phyloP scores from a whole-genome alignment of 2,329 filamentous ascomycete genomes.

The Cladophialophora psammophila region DNA sequence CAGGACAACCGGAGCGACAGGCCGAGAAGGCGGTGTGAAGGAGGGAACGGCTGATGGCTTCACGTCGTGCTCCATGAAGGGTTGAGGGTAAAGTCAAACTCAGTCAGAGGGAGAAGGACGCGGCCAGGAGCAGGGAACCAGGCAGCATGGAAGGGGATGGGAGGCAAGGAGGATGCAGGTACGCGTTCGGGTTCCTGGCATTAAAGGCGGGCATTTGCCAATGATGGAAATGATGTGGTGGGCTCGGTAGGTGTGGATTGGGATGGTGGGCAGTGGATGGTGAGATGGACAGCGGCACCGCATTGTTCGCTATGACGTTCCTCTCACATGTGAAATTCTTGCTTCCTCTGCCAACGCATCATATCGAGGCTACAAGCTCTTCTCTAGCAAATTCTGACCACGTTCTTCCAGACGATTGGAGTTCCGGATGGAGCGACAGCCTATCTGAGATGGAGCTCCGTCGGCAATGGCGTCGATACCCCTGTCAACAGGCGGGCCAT shows the following conservation, averaged over 20 bases:
- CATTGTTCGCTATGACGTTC: background rate
- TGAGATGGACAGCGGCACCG: slow-evolving; percentile 3
- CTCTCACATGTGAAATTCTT: slow-evolving; percentile 14
- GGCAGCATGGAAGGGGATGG: slow-evolving; percentile 10
- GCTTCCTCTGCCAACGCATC: background rate
- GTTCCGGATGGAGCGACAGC: background rate
- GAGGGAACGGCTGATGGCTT: slow-evolving; percentile 14
- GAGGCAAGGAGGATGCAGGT: slow-evolving; percentile 33
- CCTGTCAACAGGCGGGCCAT: background rate
- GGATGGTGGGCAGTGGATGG: background rate
- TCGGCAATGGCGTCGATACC: slow-evolving; percentile 3
- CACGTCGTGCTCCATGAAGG: slow-evolving; percentile 34
- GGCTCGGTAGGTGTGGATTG: background rate
- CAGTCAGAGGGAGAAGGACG: background rate
- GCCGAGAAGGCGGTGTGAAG: slow-evolving; percentile 23
- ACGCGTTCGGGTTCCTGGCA: slow-evolving; percentile 36
- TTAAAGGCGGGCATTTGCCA: slow-evolving; percentile 9
- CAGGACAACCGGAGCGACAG: slow-evolving; percentile 2
- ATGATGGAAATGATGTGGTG: slow-evolving; percentile 4
- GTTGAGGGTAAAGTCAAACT: slow-evolving; percentile 9
- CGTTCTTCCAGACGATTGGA: slow-evolving; percentile 12
- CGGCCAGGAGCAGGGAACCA: background rate
- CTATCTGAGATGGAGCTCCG: background rate
- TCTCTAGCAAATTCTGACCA: slow-evolving; percentile 1
- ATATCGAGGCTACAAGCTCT: background rate